A percentile compares a stretch with the other conserved stretches of the same genome.
phyloP scores from a whole-genome alignment of 345 rosid species.

The Camelina hispida region DNA sequence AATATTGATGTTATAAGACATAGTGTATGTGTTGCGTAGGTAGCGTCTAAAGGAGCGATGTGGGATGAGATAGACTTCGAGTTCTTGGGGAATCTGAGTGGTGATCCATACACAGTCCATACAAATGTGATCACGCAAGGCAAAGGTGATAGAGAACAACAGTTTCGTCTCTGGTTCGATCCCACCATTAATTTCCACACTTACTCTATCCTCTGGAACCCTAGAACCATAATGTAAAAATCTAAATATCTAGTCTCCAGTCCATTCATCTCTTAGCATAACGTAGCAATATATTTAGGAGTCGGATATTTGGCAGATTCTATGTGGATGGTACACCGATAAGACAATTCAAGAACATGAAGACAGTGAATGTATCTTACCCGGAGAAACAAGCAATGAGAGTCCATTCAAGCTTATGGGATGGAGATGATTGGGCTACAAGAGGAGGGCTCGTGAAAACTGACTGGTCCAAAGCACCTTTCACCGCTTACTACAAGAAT shows the following conservation, averaged over 20 bases:
- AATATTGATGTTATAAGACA: not conserved
- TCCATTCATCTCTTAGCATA: not conserved
- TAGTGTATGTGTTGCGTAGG: conserved; percentile 41
- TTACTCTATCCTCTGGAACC: conserved; percentile 60
- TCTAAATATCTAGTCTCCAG: not conserved
- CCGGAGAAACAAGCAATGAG: conserved; percentile 71
- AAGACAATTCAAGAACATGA: conserved; percentile 67
- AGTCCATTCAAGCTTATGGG: conserved; percentile 64
- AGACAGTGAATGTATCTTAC: conserved; percentile 53
- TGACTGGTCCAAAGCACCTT: conserved; percentile 67
- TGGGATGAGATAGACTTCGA: conserved; percentile 70
- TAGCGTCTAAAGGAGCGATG: conserved; percentile 53
- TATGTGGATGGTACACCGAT: conserved; percentile 66
- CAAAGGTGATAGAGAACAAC: conserved; percentile 60
- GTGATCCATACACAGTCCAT: conserved; percentile 63
- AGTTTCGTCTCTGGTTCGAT: conserved; percentile 62
- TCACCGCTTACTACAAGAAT: conserved; percentile 58
- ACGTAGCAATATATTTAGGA: not conserved
- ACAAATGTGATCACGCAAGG: conserved; percentile 60
- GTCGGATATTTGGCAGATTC: conserved; percentile 44
- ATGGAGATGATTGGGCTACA: conserved; percentile 81
- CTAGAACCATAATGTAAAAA: conserved; percentile 51
- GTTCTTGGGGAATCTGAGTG: conserved; percentile 63
- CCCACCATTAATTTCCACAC: conserved; percentile 57
- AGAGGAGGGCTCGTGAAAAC: conserved; percentile 75